These are phyloP conservation scores for Sporothrix dimorphospora DNA, from an alignment of 2,329 filamentous ascomycete genomes.

Conservation along the genomic window DNA sequence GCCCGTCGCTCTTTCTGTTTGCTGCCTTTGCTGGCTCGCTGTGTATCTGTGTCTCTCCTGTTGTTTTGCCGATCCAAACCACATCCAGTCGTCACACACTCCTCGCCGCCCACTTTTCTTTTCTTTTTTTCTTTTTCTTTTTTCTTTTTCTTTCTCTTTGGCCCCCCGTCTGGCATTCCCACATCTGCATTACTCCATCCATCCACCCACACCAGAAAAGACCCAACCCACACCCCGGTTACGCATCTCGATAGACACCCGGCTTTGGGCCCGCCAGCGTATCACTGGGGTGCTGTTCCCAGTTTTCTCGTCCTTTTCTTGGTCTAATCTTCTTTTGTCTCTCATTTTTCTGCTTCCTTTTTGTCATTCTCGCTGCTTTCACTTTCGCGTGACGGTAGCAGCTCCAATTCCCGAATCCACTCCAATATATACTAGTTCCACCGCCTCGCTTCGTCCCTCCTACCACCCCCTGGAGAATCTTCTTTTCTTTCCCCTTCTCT, in stretches of 20 bases:
- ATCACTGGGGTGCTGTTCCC: conserved; percentile 16
- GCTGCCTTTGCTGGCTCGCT: not conserved
- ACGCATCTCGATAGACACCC: conserved; percentile 20
- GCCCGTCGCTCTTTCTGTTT: not conserved
- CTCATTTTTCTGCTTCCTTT: conserved; percentile 12
- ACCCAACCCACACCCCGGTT: conserved; percentile 14
- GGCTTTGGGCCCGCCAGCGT: conserved; percentile 19
- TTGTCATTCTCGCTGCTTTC: not conserved
- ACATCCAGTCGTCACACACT: too few relatives aligned
- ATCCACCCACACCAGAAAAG: conserved; percentile 12
- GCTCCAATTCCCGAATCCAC: not conserved
- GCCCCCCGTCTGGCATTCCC: not conserved
- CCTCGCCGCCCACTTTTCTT: too few relatives aligned
- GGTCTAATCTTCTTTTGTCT: conserved; percentile 12
- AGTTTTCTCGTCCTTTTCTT: conserved; percentile 21
- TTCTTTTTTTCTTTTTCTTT: not conserved
- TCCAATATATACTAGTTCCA: conserved; percentile 14
- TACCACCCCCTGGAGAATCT: not conserved
- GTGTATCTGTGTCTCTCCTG: not conserved
- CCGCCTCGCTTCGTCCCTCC: conserved; percentile 8
- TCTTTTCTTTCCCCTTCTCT: not conserved
- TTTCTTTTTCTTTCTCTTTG: not conserved
- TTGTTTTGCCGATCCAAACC: too few relatives aligned
- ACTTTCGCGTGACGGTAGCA: not conserved
- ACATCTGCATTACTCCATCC: conserved; percentile 13